phyloP scores from a whole-genome alignment of 1,284 basidiomycete genomes.

The Bondarzewia mesenterica region DNA sequence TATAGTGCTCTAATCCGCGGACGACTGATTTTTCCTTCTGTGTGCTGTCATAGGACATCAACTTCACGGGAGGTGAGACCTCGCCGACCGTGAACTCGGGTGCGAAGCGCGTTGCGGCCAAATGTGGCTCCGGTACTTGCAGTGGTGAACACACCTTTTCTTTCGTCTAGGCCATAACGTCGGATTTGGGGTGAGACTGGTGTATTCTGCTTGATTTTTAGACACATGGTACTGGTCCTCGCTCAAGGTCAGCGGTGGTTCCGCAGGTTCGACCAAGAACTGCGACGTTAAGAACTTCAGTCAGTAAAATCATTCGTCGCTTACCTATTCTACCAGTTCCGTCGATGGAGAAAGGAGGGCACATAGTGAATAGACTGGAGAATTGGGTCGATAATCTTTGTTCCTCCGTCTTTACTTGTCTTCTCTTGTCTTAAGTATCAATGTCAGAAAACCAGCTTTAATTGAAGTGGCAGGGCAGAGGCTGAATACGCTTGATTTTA shows the following conservation, averaged over 20 bases:
- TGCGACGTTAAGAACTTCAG: conserved; percentile 27
- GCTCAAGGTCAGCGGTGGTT: conserved; percentile 38
- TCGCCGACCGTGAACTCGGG: conserved; percentile 18
- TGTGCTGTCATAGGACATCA: conserved; percentile 17
- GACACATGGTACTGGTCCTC: conserved; percentile 47
- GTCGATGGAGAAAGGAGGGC: too few relatives aligned
- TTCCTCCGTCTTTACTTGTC: too few relatives aligned
- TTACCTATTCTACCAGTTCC: too few relatives aligned
- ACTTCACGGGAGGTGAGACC: conserved; percentile 21
- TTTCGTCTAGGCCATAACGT: neutral
- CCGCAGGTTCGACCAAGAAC: conserved; percentile 29
- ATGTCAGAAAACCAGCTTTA: too few relatives aligned
- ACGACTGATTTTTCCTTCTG: neutral
- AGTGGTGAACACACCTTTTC: conserved; percentile 14
- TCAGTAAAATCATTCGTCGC: too few relatives aligned
- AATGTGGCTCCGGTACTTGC: conserved; percentile 23
- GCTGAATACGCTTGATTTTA: too few relatives aligned
- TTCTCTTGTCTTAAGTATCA: too few relatives aligned
- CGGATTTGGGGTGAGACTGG: too few relatives aligned
- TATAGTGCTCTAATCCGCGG: too few relatives aligned
- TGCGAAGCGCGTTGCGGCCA: conserved; percentile 23
- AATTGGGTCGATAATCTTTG: too few relatives aligned
- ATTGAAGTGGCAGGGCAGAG: too few relatives aligned
- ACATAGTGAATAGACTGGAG: too few relatives aligned
- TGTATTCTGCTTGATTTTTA: conserved; percentile 8